Evolutionary conservation across 176 grass and related monocot species (phyloP).

Genomic region (Typha latifolia): DNA sequence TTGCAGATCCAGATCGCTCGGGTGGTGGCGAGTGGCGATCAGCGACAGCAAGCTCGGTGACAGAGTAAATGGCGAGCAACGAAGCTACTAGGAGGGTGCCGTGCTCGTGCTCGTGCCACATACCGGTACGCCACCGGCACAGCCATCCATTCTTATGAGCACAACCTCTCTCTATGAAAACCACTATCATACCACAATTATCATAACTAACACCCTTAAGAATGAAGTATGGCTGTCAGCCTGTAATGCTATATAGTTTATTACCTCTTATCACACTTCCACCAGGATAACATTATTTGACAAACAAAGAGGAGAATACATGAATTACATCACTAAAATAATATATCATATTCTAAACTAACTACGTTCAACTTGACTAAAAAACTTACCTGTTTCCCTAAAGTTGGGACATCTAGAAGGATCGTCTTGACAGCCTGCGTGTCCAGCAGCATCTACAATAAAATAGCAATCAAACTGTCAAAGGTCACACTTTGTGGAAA

Average conservation of each 20-base stretch:
- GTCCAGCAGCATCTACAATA: conserved; percentile 83
- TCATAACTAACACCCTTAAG: background rate
- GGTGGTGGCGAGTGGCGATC: too few species aligned
- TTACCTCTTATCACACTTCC: background rate
- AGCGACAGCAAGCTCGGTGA: too few species aligned
- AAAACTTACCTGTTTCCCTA: conserved; percentile 79
- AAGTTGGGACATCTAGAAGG: conserved; percentile 86
- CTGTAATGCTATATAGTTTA: background rate
- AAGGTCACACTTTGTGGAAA: background rate
- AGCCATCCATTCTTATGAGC: too few species aligned
- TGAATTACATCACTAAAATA: background rate
- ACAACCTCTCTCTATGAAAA: background rate
- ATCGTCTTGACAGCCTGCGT: conserved; percentile 95
- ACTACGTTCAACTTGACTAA: background rate
- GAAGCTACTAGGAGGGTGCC: too few species aligned
- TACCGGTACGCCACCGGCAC: too few species aligned
- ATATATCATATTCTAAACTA: background rate
- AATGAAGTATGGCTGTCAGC: background rate
- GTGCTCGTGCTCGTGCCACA: too few species aligned
- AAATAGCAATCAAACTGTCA: background rate
- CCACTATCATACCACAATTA: background rate
- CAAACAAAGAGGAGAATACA: background rate
- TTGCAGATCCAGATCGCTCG: too few species aligned
- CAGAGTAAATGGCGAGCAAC: too few species aligned
- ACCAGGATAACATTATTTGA: background rate